Evolutionary conservation across 2,329 filamentous ascomycete genomes (phyloP).

Genomic region (Diaporthe sp.): DNA sequence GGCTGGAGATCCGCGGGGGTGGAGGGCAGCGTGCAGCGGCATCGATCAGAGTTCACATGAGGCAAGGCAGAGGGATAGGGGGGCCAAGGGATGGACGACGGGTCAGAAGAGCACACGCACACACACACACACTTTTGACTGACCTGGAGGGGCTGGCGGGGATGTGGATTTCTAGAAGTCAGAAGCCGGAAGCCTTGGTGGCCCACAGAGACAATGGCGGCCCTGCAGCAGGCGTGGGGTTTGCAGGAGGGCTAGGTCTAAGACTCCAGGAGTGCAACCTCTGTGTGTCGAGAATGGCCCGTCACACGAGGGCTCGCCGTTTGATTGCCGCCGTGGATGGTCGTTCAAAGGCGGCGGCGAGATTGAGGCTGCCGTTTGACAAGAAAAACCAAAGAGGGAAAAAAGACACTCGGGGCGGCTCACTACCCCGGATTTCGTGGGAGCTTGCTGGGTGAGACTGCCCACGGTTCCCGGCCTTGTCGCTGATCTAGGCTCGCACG

Average conservation of each 20-base stretch:
- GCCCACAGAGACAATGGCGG: slow-evolving; percentile 32
- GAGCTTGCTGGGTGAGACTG: slow-evolving; percentile 36
- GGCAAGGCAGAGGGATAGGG: slow-evolving; percentile 18
- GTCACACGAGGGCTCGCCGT: slow-evolving; percentile 34
- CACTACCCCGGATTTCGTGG: slow-evolving; percentile 33
- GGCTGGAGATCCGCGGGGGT: slow-evolving; percentile 34
- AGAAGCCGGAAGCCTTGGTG: not conserved
- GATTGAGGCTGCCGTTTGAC: slow-evolving; percentile 28
- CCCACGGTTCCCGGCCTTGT: slow-evolving; percentile 35
- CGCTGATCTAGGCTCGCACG: slow-evolving; percentile 33
- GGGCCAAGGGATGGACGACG: not conserved
- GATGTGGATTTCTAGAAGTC: slow-evolving; percentile 32
- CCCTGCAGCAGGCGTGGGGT: slow-evolving; percentile 37
- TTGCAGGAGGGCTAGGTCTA: slow-evolving; percentile 15
- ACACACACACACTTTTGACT: slow-evolving; percentile 3
- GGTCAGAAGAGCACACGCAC: slow-evolving; percentile 5
- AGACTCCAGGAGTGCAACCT: slow-evolving; percentile 33
- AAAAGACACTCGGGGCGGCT: slow-evolving; percentile 1
- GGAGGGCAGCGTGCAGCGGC: slow-evolving; percentile 19
- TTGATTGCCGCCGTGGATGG: slow-evolving; percentile 30
- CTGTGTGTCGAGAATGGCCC: slow-evolving; percentile 6
- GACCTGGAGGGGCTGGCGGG: slow-evolving; percentile 36
- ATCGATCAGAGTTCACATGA: slow-evolving; percentile 19
- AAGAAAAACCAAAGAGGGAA: slow-evolving; percentile 19
- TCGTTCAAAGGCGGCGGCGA: slow-evolving; percentile 24